Conservation (phyloP, 805 yeast genomes). For the Teunomyces stri region DNA sequence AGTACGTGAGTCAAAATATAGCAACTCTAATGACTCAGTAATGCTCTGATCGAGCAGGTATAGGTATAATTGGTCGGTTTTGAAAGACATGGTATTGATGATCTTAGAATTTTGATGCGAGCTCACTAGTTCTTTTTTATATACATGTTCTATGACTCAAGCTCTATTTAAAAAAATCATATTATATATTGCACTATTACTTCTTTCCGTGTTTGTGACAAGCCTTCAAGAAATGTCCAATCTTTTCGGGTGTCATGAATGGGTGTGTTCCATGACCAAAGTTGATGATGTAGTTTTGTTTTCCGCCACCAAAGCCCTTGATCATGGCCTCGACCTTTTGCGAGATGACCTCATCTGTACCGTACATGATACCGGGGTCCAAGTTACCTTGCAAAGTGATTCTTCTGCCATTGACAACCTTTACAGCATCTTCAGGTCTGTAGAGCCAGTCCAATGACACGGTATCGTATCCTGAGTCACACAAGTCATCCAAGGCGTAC, state of each 20-base stretch:
- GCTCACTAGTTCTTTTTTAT: neutral
- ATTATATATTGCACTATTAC: conserved; percentile 13
- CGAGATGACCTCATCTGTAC: conserved; percentile 77
- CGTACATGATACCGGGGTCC: conserved; percentile 94
- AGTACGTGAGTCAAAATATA: conserved; percentile 54
- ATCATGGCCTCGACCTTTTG: conserved; percentile 86
- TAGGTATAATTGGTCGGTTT: conserved; percentile 44
- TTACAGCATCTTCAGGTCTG: conserved; percentile 81
- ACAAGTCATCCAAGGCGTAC: conserved; percentile 87
- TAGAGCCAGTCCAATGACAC: conserved; percentile 94
- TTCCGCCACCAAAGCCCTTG: conserved; percentile 89
- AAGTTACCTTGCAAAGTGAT: conserved; percentile 90
- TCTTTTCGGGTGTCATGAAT: conserved; percentile 90
- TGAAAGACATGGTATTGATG: conserved; percentile 7
- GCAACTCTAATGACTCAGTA: conserved; percentile 46
- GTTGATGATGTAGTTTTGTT: conserved; percentile 85
- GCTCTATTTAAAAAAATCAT: neutral
- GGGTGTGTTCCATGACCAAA: conserved; percentile 99
- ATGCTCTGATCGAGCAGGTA: conserved; percentile 44
- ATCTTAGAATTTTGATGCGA: neutral
- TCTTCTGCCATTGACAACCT: conserved; percentile 64
- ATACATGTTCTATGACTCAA: too few relatives aligned
- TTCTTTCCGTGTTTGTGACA: conserved; percentile 74
- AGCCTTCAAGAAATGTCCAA: conserved; percentile 81
- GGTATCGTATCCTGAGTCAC: conserved; percentile 76